Base-by-base conservation (phyloP, 352 stramenopile species). In the Hyaloperonospora arabidopsidis region DNA sequence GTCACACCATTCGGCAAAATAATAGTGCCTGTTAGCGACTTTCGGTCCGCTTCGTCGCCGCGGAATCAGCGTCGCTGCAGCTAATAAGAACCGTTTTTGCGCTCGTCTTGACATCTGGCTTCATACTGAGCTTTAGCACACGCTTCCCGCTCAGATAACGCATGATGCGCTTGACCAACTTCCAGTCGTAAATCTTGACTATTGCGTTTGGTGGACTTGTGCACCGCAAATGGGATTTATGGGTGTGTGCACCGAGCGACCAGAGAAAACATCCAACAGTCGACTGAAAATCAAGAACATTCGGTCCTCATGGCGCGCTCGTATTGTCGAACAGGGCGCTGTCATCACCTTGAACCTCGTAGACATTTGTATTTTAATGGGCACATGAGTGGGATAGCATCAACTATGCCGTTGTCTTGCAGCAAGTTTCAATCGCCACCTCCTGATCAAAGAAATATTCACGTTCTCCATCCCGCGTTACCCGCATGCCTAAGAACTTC, bases 401-500 rank as follows among this genome's bases (percentile, higher is more conserved):
- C 34, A 15, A 39, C 5, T 14, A 39, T 39, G 5, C 34, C 34
- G 34, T 39, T 5, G 2, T 39, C 5, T n/a, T 39, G 34, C 11
- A 39, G 4, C 4, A 39, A 5, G 34, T 39, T 15, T 2, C 2
- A 39, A 4, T 14, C 11, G 11, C 34, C 10, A n/a, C 38, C 62
- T 40, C 21, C 70, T 52, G 28, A 67, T 49, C 0, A 0, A 76
- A 8, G 0, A 40, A 11, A 19, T 60, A 72, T 1, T 45, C 57
- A 7, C 34, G 0, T 1, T 23, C 32, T 0, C 43, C 36, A 23
- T 45, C 28, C 17, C 58, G 57, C 0, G 0, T 15, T 0, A 79
- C 40, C 0, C 59, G 41, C 53, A 75, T 73, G 0, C 63, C 60
- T 10, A 79, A 19, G 32, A 70, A 68, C 7, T 67, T 67, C 15